A percentile compares a stretch with the other conserved stretches of the same genome.
phyloP scores from a whole-genome alignment of 805 yeast species.

The Wickerhamiella azyma region DNA sequence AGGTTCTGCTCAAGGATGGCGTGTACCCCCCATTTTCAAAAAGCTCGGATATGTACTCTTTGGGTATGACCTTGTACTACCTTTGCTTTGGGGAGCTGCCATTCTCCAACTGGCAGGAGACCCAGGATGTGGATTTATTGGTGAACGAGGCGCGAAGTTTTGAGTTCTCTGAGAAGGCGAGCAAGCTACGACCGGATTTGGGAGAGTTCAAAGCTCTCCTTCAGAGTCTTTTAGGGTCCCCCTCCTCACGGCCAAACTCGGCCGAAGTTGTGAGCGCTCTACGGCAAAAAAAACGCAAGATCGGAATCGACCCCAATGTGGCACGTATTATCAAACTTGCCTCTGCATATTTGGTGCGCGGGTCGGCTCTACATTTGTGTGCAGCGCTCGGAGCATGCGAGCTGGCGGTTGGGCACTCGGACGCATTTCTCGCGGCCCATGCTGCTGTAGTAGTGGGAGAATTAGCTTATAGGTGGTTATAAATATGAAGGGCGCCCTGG shows the following conservation, averaged over 20 bases:
- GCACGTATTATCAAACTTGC: conserved; percentile 6
- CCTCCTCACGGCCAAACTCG: conserved; percentile 33
- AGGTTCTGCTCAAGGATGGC: conserved; percentile 36
- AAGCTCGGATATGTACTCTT: conserved; percentile 65
- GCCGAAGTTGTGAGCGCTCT: conserved; percentile 27
- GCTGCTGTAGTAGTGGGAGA: conserved; percentile 1
- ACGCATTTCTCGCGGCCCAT: conserved; percentile 5
- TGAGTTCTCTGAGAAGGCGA: conserved; percentile 17
- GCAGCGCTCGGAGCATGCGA: conserved; percentile 8
- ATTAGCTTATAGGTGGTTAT: not conserved
- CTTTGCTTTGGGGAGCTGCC: conserved; percentile 64
- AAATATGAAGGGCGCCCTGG: no score
- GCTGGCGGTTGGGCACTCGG: conserved; percentile 1
- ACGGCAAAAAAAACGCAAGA: no score
- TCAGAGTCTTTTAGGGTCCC: conserved; percentile 28
- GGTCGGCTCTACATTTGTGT: conserved; percentile 1
- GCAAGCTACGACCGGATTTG: conserved; percentile 18
- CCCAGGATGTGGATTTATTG: conserved; percentile 24
- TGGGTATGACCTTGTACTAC: conserved; percentile 72
- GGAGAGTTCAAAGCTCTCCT: conserved; percentile 29
- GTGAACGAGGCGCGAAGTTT: conserved; percentile 27
- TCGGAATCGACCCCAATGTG: not conserved
- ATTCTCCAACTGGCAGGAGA: conserved; percentile 26
- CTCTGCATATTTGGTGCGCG: not conserved
- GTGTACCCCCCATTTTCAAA: conserved; percentile 45